Conservation (phyloP, 108 stramenopile genomes). For the Cyclotella cryptica region DNA sequence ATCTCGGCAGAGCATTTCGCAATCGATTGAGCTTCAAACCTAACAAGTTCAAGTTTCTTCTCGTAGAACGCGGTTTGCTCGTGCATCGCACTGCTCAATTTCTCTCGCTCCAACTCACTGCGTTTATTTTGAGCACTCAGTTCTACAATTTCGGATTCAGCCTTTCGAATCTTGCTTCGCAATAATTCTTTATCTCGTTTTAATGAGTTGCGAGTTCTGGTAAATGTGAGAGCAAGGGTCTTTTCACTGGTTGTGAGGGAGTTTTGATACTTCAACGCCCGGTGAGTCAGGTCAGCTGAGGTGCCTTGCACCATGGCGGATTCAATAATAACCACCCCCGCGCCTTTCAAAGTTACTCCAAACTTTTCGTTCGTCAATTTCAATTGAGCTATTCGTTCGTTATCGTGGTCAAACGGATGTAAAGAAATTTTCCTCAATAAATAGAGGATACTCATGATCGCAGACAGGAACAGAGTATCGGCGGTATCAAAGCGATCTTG, state of each 20-base stretch:
- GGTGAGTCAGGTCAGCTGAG: slow-evolving; percentile 49
- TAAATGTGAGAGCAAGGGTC: slow-evolving; percentile 33
- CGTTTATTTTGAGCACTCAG: background rate
- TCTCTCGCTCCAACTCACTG: slow-evolving; percentile 31
- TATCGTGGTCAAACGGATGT: slow-evolving; percentile 3
- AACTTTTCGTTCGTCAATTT: slow-evolving; percentile 16
- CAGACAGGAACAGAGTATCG: slow-evolving; percentile 14
- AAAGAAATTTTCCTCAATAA: background rate
- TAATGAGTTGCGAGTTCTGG: slow-evolving; percentile 17
- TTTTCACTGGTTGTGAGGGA: slow-evolving; percentile 23
- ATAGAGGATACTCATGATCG: slow-evolving; percentile 1
- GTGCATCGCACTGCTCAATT: slow-evolving; percentile 27
- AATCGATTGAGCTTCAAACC: slow-evolving; percentile 30
- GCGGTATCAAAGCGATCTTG: background rate
- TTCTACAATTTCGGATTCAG: slow-evolving; percentile 12
- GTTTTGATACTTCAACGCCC: slow-evolving; percentile 39
- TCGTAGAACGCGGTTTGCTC: slow-evolving; percentile 41
- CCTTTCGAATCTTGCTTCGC: slow-evolving; percentile 21
- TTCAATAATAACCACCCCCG: slow-evolving; percentile 21
- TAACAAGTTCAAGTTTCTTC: slow-evolving; percentile 33
- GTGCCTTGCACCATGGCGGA: slow-evolving; percentile 39
- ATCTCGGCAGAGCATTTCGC: slow-evolving; percentile 26
- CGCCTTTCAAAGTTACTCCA: background rate
- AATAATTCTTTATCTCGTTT: slow-evolving; percentile 16
- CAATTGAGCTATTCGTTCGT: slow-evolving; percentile 4